Conservation (phyloP, 2,329 filamentous ascomycete species). For the Talaromyces sp. region DNA sequence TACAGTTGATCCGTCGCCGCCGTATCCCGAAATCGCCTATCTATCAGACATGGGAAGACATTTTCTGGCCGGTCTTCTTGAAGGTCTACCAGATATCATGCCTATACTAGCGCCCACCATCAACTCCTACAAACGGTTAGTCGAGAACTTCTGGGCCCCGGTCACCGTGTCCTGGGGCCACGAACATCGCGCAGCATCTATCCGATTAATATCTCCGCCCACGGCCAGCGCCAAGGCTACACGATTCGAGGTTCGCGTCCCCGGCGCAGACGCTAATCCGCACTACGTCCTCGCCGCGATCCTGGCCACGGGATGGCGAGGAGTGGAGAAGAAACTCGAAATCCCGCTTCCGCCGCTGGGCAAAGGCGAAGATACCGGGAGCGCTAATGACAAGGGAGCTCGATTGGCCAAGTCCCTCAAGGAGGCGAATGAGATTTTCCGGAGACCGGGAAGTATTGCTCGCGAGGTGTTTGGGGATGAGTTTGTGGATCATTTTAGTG, state of each 20-base stretch:
- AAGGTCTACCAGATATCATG: conserved; percentile 91
- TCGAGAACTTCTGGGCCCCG: conserved; percentile 98
- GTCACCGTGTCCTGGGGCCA: conserved; percentile 97
- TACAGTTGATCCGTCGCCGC: conserved; percentile 62
- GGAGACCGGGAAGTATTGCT: conserved; percentile 74
- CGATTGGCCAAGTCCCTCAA: conserved; percentile 77
- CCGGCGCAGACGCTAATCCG: conserved; percentile 90
- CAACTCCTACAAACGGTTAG: conserved; percentile 96
- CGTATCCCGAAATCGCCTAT: conserved; percentile 68
- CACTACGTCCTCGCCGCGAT: conserved; percentile 83
- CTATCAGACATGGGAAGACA: conserved; percentile 86
- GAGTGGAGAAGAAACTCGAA: conserved; percentile 84
- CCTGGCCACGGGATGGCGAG: conserved; percentile 81
- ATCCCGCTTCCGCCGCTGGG: conserved; percentile 77
- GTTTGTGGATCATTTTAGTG: conserved; percentile 93
- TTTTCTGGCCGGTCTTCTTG: conserved; percentile 85
- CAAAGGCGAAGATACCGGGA: conserved; percentile 76
- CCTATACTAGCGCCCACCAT: conserved; percentile 88
- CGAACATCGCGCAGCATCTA: conserved; percentile 87
- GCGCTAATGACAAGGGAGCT: conserved; percentile 63
- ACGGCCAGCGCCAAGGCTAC: conserved; percentile 80
- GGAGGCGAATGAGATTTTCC: conserved; percentile 77
- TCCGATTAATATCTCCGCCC: conserved; percentile 83
- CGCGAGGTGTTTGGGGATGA: conserved; percentile 88
- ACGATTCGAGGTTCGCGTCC: conserved; percentile 85